These are phyloP conservation scores for Cytospora schulzeri DNA, from an alignment of 2,329 filamentous ascomycete genomes.

Conservation along the genomic window DNA sequence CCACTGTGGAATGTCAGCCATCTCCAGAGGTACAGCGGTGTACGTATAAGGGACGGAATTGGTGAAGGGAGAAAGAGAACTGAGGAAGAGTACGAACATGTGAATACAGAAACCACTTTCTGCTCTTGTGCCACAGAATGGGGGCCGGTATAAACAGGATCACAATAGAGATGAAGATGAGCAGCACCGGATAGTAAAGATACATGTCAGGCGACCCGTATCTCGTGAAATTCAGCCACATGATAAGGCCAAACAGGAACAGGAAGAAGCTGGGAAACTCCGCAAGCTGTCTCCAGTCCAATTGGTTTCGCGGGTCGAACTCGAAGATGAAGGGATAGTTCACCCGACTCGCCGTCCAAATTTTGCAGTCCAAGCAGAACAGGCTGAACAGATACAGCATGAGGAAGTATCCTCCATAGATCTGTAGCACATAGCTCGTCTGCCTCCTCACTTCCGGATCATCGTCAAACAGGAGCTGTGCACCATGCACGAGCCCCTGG, in stretches of 20 bases:
- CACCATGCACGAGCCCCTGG: slow-evolving; percentile 65
- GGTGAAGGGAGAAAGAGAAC: neutral
- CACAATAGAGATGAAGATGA: slow-evolving; percentile 68
- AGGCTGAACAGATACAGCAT: slow-evolving; percentile 76
- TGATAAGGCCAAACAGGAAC: slow-evolving; percentile 73
- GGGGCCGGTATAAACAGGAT: slow-evolving; percentile 77
- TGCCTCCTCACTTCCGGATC: slow-evolving; percentile 52
- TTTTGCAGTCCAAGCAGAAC: slow-evolving; percentile 82
- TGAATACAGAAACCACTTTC: slow-evolving; percentile 87
- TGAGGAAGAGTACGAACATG: slow-evolving; percentile 61
- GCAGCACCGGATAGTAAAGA: slow-evolving; percentile 82
- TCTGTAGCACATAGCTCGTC: slow-evolving; percentile 75
- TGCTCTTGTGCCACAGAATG: slow-evolving; percentile 72
- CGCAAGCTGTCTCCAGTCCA: slow-evolving; percentile 87
- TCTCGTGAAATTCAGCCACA: slow-evolving; percentile 86
- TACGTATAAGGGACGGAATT: too few species aligned
- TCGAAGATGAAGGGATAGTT: slow-evolving; percentile 98
- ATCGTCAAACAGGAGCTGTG: slow-evolving; percentile 51
- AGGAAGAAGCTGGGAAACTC: slow-evolving; percentile 87
- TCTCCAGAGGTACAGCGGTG: neutral
- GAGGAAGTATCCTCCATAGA: slow-evolving; percentile 92
- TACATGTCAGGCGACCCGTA: slow-evolving; percentile 70
- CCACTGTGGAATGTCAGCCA: slow-evolving; percentile 58
- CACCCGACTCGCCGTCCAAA: slow-evolving; percentile 84
- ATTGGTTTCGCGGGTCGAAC: slow-evolving; percentile 80